These are phyloP conservation scores for Phanerochaete carnosa DNA, from an alignment of 768 basidiomycete species.

Conservation along the genomic window DNA sequence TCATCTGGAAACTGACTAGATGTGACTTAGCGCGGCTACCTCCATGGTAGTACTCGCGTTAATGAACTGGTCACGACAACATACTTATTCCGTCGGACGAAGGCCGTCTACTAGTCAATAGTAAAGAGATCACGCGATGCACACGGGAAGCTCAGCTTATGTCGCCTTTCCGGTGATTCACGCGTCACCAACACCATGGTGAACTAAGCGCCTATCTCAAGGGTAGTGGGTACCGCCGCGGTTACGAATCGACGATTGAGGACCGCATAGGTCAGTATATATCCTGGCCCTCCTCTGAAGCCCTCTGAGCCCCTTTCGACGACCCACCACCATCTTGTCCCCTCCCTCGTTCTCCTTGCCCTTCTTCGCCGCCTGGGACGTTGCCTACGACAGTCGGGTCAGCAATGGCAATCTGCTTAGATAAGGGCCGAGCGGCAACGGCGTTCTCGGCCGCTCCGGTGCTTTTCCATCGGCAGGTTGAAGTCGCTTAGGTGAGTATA, in stretches of 20 bases:
- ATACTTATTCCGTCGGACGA: neutral
- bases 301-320: neutral
- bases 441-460: neutral
- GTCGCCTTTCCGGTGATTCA: neutral
- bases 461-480: neutral
- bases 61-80: neutral
- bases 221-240: conserved; percentile 13
- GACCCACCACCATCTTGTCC: neutral
- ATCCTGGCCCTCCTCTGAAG: neutral
- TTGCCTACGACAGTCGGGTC: neutral
- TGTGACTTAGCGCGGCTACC: too few relatives aligned
- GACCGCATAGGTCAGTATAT: conserved; percentile 13
- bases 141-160: neutral
- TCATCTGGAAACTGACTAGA: too few relatives aligned
- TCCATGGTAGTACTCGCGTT: neutral
- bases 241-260: conserved; percentile 4
- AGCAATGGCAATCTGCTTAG: neutral
- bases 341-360: neutral
- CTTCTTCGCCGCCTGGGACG: neutral
- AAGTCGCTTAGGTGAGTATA: neutral
- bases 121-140: neutral
- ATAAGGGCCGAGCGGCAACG: neutral
- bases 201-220: neutral
- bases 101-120: neutral
- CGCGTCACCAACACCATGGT: neutral